phyloP scores from a whole-genome alignment of 257 asterid species.

The Thymus quinquecostatus region DNA sequence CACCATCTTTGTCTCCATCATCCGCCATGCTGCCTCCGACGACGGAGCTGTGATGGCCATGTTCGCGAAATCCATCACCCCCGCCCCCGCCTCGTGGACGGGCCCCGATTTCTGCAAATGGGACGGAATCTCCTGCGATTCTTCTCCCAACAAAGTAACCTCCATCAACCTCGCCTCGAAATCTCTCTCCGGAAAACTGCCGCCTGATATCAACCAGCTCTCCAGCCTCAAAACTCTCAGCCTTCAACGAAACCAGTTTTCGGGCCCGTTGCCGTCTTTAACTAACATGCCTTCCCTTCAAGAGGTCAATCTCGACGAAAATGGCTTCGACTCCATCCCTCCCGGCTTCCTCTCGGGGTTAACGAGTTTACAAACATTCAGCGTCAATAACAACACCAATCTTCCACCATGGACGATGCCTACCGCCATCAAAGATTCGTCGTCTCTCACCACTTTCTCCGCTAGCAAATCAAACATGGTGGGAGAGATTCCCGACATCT shows the following conservation, averaged over 20 bases:
- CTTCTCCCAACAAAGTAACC: slow-evolving; percentile 43
- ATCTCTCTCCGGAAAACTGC: slow-evolving; percentile 56
- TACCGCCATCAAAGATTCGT: slow-evolving; percentile 46
- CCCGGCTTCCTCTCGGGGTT: slow-evolving; percentile 59
- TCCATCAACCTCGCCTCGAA: slow-evolving; percentile 51
- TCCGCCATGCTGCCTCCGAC: slow-evolving; percentile 45
- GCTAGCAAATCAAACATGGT: slow-evolving; percentile 56
- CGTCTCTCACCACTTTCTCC: slow-evolving; percentile 43
- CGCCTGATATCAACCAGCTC: slow-evolving; percentile 59
- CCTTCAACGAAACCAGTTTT: slow-evolving; percentile 53
- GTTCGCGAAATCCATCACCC: slow-evolving; percentile 53
- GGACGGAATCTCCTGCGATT: slow-evolving; percentile 65
- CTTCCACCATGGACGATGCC: slow-evolving; percentile 72
- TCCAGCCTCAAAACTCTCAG: slow-evolving; percentile 59
- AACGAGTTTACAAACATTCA: slow-evolving; percentile 50
- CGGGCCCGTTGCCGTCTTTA: slow-evolving; percentile 67
- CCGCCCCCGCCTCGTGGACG: slow-evolving; percentile 60
- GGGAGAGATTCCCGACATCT: slow-evolving; percentile 73
- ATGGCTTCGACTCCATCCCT: slow-evolving; percentile 60
- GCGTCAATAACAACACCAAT: slow-evolving; percentile 52
- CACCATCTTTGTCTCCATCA: slow-evolving; percentile 32
- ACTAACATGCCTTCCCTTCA: slow-evolving; percentile 46
- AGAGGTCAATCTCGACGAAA: slow-evolving; percentile 58
- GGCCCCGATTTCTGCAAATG: slow-evolving; percentile 70
- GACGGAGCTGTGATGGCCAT: slow-evolving; percentile 66